Evolutionary conservation across 2,329 filamentous ascomycete genomes (phyloP).

Genomic region (Lasiodiplodia sp.): DNA sequence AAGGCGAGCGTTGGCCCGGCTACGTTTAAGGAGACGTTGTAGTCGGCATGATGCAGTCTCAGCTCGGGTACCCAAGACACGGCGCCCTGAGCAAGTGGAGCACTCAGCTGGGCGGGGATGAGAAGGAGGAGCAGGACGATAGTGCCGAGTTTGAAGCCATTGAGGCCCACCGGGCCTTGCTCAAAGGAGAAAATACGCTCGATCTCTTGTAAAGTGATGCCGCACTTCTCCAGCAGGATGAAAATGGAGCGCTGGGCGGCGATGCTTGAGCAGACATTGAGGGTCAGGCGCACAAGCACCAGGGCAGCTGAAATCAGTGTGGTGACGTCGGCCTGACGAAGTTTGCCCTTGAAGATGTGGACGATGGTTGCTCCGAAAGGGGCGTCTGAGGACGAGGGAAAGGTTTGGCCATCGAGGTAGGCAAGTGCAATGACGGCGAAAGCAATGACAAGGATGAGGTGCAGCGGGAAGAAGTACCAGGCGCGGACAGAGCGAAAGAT

Average conservation of each 20-base stretch:
- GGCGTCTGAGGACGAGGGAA: neutral
- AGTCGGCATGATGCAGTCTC: slow-evolving; percentile 7
- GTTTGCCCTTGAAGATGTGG: slow-evolving; percentile 15
- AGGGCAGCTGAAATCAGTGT: slow-evolving; percentile 23
- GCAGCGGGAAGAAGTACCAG: slow-evolving; percentile 24
- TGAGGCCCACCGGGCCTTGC: slow-evolving; percentile 11
- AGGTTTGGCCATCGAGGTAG: slow-evolving; percentile 8
- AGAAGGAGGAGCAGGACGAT: slow-evolving; percentile 15
- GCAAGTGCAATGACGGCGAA: slow-evolving; percentile 4
- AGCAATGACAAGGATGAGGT: slow-evolving; percentile 10
- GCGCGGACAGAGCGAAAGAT: slow-evolving; percentile 9
- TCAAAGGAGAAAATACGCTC: slow-evolving; percentile 18
- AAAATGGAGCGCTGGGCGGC: slow-evolving; percentile 22
- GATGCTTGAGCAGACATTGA: slow-evolving; percentile 16
- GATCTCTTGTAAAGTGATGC: slow-evolving; percentile 19
- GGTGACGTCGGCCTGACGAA: slow-evolving; percentile 25
- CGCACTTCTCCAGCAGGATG: slow-evolving; percentile 26
- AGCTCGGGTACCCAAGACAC: slow-evolving; percentile 7
- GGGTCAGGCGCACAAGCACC: slow-evolving; percentile 17
- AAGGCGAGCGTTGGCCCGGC: neutral
- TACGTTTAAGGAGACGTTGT: slow-evolving; percentile 16
- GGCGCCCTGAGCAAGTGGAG: slow-evolving; percentile 16
- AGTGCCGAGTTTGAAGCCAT: slow-evolving; percentile 4
- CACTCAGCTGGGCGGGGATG: slow-evolving; percentile 25
- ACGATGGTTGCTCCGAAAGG: neutral